Percentiles rank a stretch among this genome's conserved stretches.
phyloP scores from a whole-genome alignment of 371 early-diverging fungal genomes.

The Paraphysoderma sedebokerense region DNA sequence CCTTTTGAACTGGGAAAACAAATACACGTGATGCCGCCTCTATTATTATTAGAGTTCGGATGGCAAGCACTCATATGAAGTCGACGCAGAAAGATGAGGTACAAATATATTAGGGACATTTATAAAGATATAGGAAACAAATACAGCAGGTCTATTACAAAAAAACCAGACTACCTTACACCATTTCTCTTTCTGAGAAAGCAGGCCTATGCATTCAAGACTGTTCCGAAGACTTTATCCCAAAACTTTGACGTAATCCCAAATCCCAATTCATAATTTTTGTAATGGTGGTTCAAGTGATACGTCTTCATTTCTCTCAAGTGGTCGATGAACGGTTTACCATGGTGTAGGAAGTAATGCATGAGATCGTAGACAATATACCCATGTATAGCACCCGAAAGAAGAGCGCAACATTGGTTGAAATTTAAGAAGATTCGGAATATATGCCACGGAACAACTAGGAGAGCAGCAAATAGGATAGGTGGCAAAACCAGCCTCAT shows the following conservation, averaged over 20 bases:
- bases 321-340: slow-evolving; percentile 43
- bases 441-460: not conserved
- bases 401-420: slow-evolving; percentile 20
- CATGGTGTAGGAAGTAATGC: slow-evolving; percentile 92
- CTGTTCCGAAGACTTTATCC: slow-evolving; percentile 71
- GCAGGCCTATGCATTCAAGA: too few species aligned
- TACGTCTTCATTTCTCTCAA: slow-evolving; percentile 77
- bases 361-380: slow-evolving; percentile 79
- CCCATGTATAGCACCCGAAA: slow-evolving; percentile 58
- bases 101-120: too few species aligned
- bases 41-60: too few species aligned
- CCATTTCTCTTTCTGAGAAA: too few species aligned
- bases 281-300: slow-evolving; percentile 90
- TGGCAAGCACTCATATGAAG: too few species aligned
- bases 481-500: slow-evolving; percentile 93
- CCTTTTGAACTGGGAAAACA: too few species aligned
- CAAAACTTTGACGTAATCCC: slow-evolving; percentile 86
- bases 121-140: too few species aligned
- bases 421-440: not conserved
- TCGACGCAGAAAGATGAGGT: too few species aligned
- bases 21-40: too few species aligned
- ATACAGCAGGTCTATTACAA: too few species aligned
- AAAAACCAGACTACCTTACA: too few species aligned
- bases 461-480: slow-evolving; percentile 22
- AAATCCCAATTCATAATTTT: slow-evolving; percentile 63